Base-by-base conservation (phyloP, 148 eudicot genomes). In the Persicaria tinctoria region DNA sequence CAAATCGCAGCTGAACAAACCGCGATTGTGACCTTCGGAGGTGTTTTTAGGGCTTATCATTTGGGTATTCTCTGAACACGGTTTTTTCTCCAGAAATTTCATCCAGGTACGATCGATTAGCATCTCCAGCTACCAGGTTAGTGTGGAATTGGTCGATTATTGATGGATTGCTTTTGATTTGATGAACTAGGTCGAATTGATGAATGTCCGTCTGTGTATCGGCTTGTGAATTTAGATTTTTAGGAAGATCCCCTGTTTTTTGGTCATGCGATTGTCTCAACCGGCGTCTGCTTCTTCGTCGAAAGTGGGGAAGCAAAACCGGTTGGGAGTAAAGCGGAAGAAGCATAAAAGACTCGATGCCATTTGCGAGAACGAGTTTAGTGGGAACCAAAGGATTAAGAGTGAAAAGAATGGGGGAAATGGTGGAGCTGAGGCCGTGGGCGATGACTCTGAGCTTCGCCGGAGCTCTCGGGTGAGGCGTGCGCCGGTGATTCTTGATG, bases 281-380 rank as follows among this genome's bases (percentile, higher is more conserved):
- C 64, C 82, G 72, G 81, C 76, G 3, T 74, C 83, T 54, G 77
- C 81, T 77, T 80, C 80, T 18, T 62, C 81, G 74, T 68, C 74
- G 41, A 76, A 77, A 75, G 75, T 82, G 62, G 78, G 86, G 81
- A 79, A 74, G 69, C 81, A 81, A 76, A 74, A 78, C 81, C 83
- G 79, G 69, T 79, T 83, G 82, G 82, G 87, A 32, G 71, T 50
- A 9, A 89, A 86, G 79, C 82, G 84, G 72, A 91, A 86, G 84
- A 94, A 94, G 84, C 97, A 87, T 74, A 94, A 94, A 81, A 86
- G 81, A 76, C 86, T 94, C 70, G 93, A 94, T 80, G 89, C 95
- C 20, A 91, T 94, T 20, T 81, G 86, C 83, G 98, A 93, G 38
- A 84, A 86, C 56, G 85, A 74, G 3, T 91, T 87, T 74, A 89